A percentile compares a stretch with the other conserved stretches of the same genome.
Evolutionary conservation across 2,329 filamentous ascomycete species (phyloP).

Genomic region (Paecilomyces sp.): DNA sequence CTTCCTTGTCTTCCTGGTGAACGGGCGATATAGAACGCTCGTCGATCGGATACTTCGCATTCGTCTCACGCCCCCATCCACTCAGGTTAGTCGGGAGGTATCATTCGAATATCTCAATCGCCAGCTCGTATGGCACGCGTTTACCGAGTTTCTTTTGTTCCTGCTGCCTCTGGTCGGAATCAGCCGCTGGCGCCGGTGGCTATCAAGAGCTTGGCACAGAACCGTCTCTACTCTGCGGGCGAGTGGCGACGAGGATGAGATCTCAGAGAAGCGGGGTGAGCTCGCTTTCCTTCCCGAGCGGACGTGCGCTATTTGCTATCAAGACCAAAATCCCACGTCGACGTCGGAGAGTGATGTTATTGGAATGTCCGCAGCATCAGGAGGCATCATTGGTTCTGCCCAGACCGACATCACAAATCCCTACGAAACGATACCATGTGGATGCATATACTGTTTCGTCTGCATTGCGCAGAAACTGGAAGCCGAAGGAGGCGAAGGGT

Average conservation of each 20-base stretch:
- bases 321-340: constrained; percentile 72
- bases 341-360: constrained; percentile 70
- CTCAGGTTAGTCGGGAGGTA: constrained; percentile 81
- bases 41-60: constrained; percentile 79
- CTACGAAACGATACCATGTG: constrained; percentile 83
- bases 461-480: constrained; percentile 88
- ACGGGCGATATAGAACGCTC: constrained; percentile 84
- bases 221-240: constrained; percentile 58
- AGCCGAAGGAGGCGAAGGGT: constrained; percentile 88
- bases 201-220: constrained; percentile 79
- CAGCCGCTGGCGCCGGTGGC: constrained; percentile 82
- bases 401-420: constrained; percentile 94
- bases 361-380: constrained; percentile 56
- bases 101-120: constrained; percentile 97
- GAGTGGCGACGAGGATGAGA: constrained; percentile 42
- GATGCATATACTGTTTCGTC: constrained; percentile 92
- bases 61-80: constrained; percentile 75
- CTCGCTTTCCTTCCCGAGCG: constrained; percentile 80
- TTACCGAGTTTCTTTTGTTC: constrained; percentile 97
- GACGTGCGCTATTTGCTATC: constrained; percentile 95
- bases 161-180: constrained; percentile 95
- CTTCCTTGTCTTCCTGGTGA: constrained; percentile 84
- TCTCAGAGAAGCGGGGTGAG: constrained; percentile 57
- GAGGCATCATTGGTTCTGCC: constrained; percentile 77
- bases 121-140: constrained; percentile 98